These are phyloP conservation scores for Termitomyces sp. DNA, from an alignment of 768 basidiomycete genomes.

Conservation along the genomic window DNA sequence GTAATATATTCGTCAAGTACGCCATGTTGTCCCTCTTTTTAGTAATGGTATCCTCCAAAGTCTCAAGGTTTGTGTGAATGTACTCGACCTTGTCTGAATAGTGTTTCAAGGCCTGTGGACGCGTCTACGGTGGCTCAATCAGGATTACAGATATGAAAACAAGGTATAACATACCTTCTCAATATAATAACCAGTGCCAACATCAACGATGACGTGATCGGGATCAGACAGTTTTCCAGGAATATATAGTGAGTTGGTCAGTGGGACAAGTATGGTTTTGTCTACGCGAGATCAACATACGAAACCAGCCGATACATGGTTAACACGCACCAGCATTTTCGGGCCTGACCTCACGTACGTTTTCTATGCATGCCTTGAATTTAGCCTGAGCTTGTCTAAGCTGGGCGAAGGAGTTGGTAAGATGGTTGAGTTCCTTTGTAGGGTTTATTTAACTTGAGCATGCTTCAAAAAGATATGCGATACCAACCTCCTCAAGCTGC, in stretches of 20 bases:
- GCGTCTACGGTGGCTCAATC: slow-evolving; percentile 49
- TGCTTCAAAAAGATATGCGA: not conserved
- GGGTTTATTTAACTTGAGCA: not conserved
- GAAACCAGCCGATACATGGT: not conserved
- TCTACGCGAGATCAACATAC: slow-evolving; percentile 35
- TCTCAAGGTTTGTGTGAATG: slow-evolving; percentile 79
- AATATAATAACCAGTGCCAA: slow-evolving; percentile 96
- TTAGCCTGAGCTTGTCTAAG: slow-evolving; percentile 91
- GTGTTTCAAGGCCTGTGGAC: slow-evolving; percentile 73
- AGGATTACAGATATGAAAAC: not conserved
- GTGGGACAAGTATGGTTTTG: slow-evolving; percentile 85
- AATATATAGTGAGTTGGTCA: slow-evolving; percentile 94
- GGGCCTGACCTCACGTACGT: slow-evolving; percentile 68
- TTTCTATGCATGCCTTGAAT: slow-evolving; percentile 83
- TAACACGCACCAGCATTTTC: slow-evolving; percentile 50
- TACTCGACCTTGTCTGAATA: slow-evolving; percentile 80
- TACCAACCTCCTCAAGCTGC: slow-evolving; percentile 86
- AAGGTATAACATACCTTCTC: slow-evolving; percentile 62
- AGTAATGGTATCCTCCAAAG: slow-evolving; percentile 82
- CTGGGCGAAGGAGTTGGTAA: slow-evolving; percentile 88
- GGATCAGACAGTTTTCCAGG: slow-evolving; percentile 83
- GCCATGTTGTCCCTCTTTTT: slow-evolving; percentile 90
- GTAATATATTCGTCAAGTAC: slow-evolving; percentile 68
- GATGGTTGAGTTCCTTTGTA: slow-evolving; percentile 81
- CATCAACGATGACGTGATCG: slow-evolving; percentile 88